These are phyloP conservation scores for Ceratobasidium sp. DNA, from an alignment of 1,284 basidiomycete species.

Conservation along the genomic window DNA sequence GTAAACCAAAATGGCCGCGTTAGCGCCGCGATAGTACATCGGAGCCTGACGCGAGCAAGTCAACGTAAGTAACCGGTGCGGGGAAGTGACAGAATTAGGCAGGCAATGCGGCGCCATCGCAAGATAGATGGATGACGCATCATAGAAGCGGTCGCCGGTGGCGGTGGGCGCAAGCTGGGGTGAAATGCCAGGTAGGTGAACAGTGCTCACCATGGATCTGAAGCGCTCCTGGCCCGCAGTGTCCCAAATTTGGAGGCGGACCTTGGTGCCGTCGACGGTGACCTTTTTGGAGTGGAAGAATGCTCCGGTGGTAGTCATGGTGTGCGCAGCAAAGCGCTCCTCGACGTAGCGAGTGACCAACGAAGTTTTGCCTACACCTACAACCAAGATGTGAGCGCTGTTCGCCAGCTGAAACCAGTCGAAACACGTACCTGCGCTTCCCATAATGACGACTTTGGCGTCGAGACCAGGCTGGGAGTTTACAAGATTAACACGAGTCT, in stretches of 20 bases:
- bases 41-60: constrained; percentile 72
- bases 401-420: neutral
- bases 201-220: constrained; percentile 81
- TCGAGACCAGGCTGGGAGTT: constrained; percentile 69
- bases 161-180: constrained; percentile 43
- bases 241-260: constrained; percentile 86
- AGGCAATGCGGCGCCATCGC: constrained; percentile 39
- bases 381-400: constrained; percentile 9
- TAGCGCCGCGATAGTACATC: constrained; percentile 99
- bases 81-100: constrained; percentile 5
- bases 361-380: constrained; percentile 95
- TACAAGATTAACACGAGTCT: constrained; percentile 20
- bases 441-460: constrained; percentile 97
- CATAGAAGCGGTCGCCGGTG: constrained; percentile 37
- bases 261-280: constrained; percentile 85
- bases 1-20: constrained; percentile 95
- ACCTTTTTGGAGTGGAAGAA: constrained; percentile 97
- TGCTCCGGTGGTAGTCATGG: constrained; percentile 92
- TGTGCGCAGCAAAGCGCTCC: constrained; percentile 86
- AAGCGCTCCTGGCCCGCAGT: constrained; percentile 98
- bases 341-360: constrained; percentile 93
- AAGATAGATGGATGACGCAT: constrained; percentile 5
- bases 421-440: constrained; percentile 80
- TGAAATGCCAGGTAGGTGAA: constrained; percentile 41
- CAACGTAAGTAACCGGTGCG: constrained; percentile 24